phyloP scores from a whole-genome alignment of 192 early-diverging fungal species.

The Backusella macrospora region DNA sequence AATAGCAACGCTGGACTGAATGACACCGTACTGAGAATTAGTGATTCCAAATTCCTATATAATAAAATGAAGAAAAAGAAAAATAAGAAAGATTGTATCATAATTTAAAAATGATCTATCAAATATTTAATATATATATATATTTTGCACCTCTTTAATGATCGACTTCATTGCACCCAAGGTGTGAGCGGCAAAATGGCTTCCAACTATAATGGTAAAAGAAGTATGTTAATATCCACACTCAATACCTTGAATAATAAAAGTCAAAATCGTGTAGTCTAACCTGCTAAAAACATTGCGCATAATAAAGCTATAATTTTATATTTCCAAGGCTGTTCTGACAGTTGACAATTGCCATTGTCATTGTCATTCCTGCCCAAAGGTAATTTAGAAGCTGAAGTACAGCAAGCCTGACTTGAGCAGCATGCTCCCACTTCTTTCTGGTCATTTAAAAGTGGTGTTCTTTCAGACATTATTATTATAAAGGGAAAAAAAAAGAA shows the following conservation, averaged over 20 bases:
- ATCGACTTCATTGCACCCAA: slow-evolving; percentile 74
- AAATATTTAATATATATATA: not conserved
- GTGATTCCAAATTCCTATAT: slow-evolving; percentile 60
- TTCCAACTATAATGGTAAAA: slow-evolving; percentile 53
- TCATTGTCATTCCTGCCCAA: not conserved
- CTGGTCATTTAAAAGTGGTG: slow-evolving; percentile 13
- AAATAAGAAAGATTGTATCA: not conserved
- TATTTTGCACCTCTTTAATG: slow-evolving; percentile 63
- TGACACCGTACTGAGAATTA: slow-evolving; percentile 62
- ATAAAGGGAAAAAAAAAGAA: not conserved
- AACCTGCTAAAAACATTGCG: slow-evolving; percentile 62
- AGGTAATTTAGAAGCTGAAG: slow-evolving; percentile 13
- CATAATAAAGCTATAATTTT: slow-evolving; percentile 60
- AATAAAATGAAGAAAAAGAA: slow-evolving; percentile 32
- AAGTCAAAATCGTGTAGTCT: not conserved
- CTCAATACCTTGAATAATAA: slow-evolving; percentile 2
- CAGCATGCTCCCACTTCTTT: not conserved
- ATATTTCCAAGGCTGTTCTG: slow-evolving; percentile 50
- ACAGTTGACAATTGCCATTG: slow-evolving; percentile 23
- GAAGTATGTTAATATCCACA: slow-evolving; percentile 13
- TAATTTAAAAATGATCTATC: not conserved
- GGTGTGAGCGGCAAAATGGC: slow-evolving; percentile 73
- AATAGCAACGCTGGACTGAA: slow-evolving; percentile 62
- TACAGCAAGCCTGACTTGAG: slow-evolving; percentile 24
- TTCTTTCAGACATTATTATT: slow-evolving; percentile 4